Conservation (phyloP, 2,329 filamentous ascomycete genomes). For the Penicillium sp. region DNA sequence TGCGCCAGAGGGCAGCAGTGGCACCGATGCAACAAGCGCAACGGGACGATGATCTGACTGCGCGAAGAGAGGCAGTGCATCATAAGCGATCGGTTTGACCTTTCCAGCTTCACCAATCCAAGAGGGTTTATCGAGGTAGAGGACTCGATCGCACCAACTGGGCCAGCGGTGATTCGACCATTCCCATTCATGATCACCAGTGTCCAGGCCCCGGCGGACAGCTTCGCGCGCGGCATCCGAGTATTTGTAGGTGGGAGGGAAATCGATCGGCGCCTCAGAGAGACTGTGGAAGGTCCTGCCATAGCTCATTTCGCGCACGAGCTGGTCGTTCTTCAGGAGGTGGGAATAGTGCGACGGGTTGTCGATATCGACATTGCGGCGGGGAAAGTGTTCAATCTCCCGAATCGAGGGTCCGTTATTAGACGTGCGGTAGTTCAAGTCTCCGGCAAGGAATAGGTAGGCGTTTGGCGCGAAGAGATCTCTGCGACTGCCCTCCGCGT, state of each 20-base stretch:
- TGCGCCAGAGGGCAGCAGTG: constrained; percentile 46
- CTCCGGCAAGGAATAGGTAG: constrained; percentile 82
- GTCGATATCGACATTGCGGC: constrained; percentile 49
- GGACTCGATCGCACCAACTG: constrained; percentile 87
- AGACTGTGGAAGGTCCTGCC: constrained; percentile 75
- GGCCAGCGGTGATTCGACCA: constrained; percentile 85
- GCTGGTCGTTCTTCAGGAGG: constrained; percentile 74
- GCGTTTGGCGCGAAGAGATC: constrained; percentile 69
- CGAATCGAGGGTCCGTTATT: constrained; percentile 59
- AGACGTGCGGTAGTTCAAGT: constrained; percentile 91
- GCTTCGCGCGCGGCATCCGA: constrained; percentile 46
- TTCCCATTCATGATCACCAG: constrained; percentile 53
- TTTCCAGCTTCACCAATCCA: constrained; percentile 44
- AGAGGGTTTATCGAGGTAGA: constrained; percentile 66
- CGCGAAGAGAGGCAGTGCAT: constrained; percentile 71
- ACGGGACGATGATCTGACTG: constrained; percentile 88
- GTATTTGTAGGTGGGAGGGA: constrained; percentile 96
- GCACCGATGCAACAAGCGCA: constrained; percentile 66
- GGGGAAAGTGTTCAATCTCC: constrained; percentile 61
- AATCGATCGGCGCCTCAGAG: constrained; percentile 68
- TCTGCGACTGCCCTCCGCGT: constrained; percentile 29
- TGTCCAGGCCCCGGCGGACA: constrained; percentile 22
- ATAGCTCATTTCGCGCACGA: constrained; percentile 66
- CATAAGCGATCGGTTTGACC: constrained; percentile 63
- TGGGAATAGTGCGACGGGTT: constrained; percentile 62